Percentiles rank a stretch among this genome's conserved stretches.
phyloP scores from a whole-genome alignment of 2,329 filamentous ascomycete species.

The Aphanocladium album region DNA sequence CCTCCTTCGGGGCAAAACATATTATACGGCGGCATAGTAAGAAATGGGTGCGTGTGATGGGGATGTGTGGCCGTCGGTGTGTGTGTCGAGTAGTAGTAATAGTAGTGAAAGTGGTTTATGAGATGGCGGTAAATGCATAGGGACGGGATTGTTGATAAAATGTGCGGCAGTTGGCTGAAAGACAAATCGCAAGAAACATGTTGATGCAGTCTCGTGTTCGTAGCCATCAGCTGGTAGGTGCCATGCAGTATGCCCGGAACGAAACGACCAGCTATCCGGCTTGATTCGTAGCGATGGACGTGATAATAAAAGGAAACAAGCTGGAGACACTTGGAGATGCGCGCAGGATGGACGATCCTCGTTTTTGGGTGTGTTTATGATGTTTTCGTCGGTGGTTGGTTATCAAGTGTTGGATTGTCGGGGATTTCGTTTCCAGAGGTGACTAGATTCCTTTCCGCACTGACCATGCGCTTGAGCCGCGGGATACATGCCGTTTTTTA shows the following conservation, averaged over 20 bases:
- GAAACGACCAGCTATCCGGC: neutral
- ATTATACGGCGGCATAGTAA: constrained; percentile 11
- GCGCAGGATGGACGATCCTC: neutral
- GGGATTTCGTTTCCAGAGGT: neutral
- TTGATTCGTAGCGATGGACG: constrained; percentile 4
- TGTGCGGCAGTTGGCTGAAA: neutral
- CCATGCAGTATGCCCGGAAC: neutral
- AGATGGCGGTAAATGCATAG: neutral
- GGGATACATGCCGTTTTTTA: neutral
- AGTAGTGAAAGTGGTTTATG: constrained; percentile 1
- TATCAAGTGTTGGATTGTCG: neutral
- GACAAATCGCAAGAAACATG: neutral
- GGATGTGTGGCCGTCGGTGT: neutral
- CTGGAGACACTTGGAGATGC: neutral
- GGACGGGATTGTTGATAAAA: neutral
- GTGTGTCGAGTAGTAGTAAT: neutral
- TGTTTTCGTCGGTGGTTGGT: neutral
- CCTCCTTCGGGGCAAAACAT: constrained; percentile 4
- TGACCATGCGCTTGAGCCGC: neutral
- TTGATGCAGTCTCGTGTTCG: constrained; percentile 1
- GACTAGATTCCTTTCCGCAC: neutral
- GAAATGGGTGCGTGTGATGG: neutral
- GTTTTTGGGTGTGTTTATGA: neutral
- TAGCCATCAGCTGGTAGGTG: neutral
- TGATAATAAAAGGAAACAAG: neutral